Evolutionary conservation across 495 filamentous ascomycete genomes (phyloP).

Genomic region (Hypoxylon lenormandii): DNA sequence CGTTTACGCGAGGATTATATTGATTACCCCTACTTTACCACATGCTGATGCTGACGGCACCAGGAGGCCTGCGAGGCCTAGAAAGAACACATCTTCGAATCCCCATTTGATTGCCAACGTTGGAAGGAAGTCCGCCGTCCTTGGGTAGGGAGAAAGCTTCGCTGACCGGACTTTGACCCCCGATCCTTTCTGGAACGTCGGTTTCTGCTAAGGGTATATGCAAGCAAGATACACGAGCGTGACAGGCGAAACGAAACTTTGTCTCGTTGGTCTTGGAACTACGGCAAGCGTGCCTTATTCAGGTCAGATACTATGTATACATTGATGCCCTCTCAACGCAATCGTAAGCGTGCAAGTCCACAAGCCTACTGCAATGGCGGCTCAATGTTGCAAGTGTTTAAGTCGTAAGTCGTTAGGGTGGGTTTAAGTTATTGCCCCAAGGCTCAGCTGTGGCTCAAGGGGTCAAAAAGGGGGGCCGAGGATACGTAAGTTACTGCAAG

Average conservation of each 20-base stretch:
- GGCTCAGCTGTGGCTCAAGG: slow-evolving; percentile 38
- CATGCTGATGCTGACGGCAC: slow-evolving; percentile 35
- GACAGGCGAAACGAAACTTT: slow-evolving; percentile 12
- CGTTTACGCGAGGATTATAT: slow-evolving; percentile 30
- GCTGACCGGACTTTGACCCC: slow-evolving; percentile 34
- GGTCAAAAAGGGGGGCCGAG: not conserved
- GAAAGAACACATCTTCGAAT: slow-evolving; percentile 18
- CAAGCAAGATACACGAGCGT: slow-evolving; percentile 17
- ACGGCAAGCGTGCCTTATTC: slow-evolving; percentile 29
- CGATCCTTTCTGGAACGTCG: slow-evolving; percentile 29
- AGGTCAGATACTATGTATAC: slow-evolving; percentile 20
- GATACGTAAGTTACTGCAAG: slow-evolving; percentile 21
- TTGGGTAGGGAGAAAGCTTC: slow-evolving; percentile 9
- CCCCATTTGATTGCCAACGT: slow-evolving; percentile 22
- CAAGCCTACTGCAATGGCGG: slow-evolving; percentile 16
- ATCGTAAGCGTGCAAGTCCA: slow-evolving; percentile 4
- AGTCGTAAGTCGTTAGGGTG: not conserved
- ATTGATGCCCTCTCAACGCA: slow-evolving; percentile 12
- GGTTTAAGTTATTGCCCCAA: slow-evolving; percentile 18
- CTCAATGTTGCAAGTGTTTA: slow-evolving; percentile 1
- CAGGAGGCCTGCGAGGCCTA: not conserved
- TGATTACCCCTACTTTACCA: slow-evolving; percentile 32
- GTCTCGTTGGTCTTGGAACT: slow-evolving; percentile 8
- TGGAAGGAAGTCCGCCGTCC: slow-evolving; percentile 37
- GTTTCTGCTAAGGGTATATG: slow-evolving; percentile 9